These are phyloP conservation scores for Hibiscus trionum DNA, from an alignment of 345 rosid genomes.

Conservation along the genomic window DNA sequence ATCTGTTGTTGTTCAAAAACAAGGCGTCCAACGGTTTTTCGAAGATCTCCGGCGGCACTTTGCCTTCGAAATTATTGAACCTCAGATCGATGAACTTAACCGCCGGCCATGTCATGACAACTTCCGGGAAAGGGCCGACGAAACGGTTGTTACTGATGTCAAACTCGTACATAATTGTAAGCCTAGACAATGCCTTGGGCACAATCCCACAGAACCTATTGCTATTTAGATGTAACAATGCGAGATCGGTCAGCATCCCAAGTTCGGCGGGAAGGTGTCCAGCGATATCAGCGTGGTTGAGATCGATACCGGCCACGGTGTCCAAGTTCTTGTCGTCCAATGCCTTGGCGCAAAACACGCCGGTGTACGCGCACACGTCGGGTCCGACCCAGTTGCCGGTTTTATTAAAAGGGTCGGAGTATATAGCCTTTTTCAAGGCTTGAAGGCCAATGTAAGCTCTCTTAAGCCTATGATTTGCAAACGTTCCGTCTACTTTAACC, in stretches of 20 bases:
- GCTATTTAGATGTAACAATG: slow-evolving; percentile 61
- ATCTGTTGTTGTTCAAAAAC: slow-evolving; percentile 74
- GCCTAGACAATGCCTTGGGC: slow-evolving; percentile 44
- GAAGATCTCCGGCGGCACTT: slow-evolving; percentile 45
- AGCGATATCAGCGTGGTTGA: slow-evolving; percentile 73
- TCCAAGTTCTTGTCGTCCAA: slow-evolving; percentile 40
- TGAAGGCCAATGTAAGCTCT: slow-evolving; percentile 66
- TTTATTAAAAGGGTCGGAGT: slow-evolving; percentile 67
- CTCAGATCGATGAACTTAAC: slow-evolving; percentile 55
- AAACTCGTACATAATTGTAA: slow-evolving; percentile 61
- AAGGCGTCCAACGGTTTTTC: slow-evolving; percentile 48
- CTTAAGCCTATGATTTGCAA: slow-evolving; percentile 48
- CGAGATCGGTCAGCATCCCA: slow-evolving; percentile 53
- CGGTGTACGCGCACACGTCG: slow-evolving; percentile 53
- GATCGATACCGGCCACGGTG: slow-evolving; percentile 64
- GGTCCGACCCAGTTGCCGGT: slow-evolving; percentile 72
- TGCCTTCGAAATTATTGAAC: slow-evolving; percentile 72
- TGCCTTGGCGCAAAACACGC: slow-evolving; percentile 67
- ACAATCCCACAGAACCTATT: slow-evolving; percentile 79
- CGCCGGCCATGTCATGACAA: slow-evolving; percentile 44
- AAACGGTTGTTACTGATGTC: slow-evolving; percentile 85
- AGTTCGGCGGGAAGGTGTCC: slow-evolving; percentile 67
- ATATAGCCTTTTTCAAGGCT: slow-evolving; percentile 66
- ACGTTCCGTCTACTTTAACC: slow-evolving; percentile 29
- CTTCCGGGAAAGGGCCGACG: slow-evolving; percentile 58